Conservation (phyloP, 805 yeast genomes). For the Ogataea allantospora region DNA sequence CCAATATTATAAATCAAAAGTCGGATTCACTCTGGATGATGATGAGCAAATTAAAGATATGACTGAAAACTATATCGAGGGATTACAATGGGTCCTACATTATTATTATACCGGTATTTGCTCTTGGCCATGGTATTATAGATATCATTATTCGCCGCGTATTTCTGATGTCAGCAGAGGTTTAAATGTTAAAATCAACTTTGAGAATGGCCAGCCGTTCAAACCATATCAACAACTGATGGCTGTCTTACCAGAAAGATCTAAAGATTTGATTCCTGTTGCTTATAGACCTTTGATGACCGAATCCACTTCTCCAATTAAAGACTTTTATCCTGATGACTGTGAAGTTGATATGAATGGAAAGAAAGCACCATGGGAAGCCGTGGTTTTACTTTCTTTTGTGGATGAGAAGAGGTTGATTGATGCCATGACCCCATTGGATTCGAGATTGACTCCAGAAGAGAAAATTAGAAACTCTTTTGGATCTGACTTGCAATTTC, state of each 20-base stretch:
- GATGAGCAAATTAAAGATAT: slow-evolving; percentile 58
- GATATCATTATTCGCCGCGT: slow-evolving; percentile 90
- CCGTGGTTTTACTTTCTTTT: slow-evolving; percentile 88
- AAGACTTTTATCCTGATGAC: slow-evolving; percentile 85
- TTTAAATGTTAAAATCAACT: slow-evolving; percentile 57
- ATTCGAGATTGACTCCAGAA: slow-evolving; percentile 59
- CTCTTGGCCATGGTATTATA: slow-evolving; percentile 95
- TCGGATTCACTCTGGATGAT: slow-evolving; percentile 64
- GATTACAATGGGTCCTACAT: slow-evolving; percentile 93
- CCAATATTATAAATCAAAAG: slow-evolving; percentile 77
- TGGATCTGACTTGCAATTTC: slow-evolving; percentile 68
- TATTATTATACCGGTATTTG: slow-evolving; percentile 89
- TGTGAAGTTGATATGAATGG: slow-evolving; percentile 91
- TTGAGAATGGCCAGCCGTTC: slow-evolving; percentile 76
- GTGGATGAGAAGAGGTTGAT: slow-evolving; percentile 80
- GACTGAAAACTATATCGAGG: slow-evolving; percentile 83
- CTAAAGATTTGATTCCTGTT: slow-evolving; percentile 72
- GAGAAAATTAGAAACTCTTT: slow-evolving; percentile 73
- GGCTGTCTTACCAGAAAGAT: slow-evolving; percentile 96
- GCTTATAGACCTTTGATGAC: slow-evolving; percentile 81
- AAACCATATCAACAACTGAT: slow-evolving; percentile 92
- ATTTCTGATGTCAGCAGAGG: slow-evolving; percentile 83
- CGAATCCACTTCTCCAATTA: slow-evolving; percentile 80
- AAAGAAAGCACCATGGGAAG: slow-evolving; percentile 96
- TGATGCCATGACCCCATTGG: slow-evolving; percentile 68